Evolutionary conservation across 495 filamentous ascomycete genomes (phyloP), one percentile per base, ranked within the genome.

Genomic region (Aspergillus bridgeri): DNA sequence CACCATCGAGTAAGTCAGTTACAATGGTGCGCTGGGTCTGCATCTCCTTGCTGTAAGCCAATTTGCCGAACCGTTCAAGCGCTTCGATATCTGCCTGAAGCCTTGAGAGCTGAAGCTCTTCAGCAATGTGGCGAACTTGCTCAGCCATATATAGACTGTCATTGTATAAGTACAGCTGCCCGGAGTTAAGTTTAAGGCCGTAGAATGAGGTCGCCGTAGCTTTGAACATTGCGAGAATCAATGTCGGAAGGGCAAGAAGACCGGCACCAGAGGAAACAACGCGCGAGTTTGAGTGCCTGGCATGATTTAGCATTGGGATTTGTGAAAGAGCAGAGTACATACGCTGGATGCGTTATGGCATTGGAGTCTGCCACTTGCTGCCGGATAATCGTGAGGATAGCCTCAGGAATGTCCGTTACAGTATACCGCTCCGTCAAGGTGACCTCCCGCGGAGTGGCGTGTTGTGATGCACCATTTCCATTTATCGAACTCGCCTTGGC

Each of bases 131-230:
- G n/a, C 77, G 74, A n/a, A 98, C 81, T 29, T 81, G 77, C 53
- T 89, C 85, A 0, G 90, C 81, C 3, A 98, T 80, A 63, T 90
- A 92, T 23, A 82, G 75, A 49, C 89, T 84, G 67, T 99, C 94
- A 64, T 99, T 98, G 70, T 98, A 99, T 45, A 96, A 79, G 60
- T 88, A 91, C 89, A 96, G 94, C 64, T 89, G 90, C 5, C 91
- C 91, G 23, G 86, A 82, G 19, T 74, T 70, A 42, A 86, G 77
- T 20, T 79, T 77, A 46, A 80, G 62, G 0, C 79, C 69, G 71
- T 99, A 99, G 67, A 89, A 90, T 9, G 86, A 83, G 3, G 91
- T 85, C 5, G 91, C 88, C 2, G 90, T 85, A 13, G 94, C 92
- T 49, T 95, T 88, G 73, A 92, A 98, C 83, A 96, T 89, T 23